Evolutionary conservation across 108 stramenopile species (phyloP), one percentile per base, ranked within the genome.

Genomic region (Nannochloropsis salina): DNA sequence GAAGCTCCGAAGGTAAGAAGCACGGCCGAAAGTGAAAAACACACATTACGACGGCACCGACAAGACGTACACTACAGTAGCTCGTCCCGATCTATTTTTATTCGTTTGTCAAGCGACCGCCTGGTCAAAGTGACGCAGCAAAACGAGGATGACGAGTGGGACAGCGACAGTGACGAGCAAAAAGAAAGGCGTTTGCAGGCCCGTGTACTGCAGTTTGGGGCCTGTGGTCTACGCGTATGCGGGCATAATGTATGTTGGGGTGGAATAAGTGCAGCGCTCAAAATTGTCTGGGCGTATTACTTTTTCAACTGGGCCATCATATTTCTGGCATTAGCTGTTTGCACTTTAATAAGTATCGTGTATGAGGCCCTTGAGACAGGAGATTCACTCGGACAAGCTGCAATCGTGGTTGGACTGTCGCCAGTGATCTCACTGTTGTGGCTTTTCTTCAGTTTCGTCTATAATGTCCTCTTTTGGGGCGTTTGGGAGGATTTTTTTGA

Each of bases 251-350:
- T 8, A 15, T 74, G 61, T 15, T 74, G 61, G 61, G n/a, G 61
- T n/a, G 61, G 61, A 15, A 4, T 74, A n/a, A 74, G 61, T n/a
- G n/a, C 61, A 8, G 4, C 61, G 20, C 15, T 74, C 20, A 74
- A 74, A n/a, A n/a, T 74, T n/a, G 61, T 74, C 61, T 74, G 61
- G 61, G 61, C 61, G 20, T 74, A 74, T 74, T 74, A 74, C 61
- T 74, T 74, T n/a, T 74, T 74, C n/a, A 74, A 74, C n/a, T 74
- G 61, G 61, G n/a, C 61, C 6, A n/a, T 74, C 61, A 74, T 74
- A 15, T 74, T 74, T n/a, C 61, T 74, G 15, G 61, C 61, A n/a
- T n/a, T 74, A 3, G 61, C 61, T 74, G 61, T 74, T n/a, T 74
- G 61, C n/a, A n/a, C 61, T 15, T 74, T 74, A n/a, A 74, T 74